Evolutionary conservation across 139 green algal genomes (phyloP), one percentile per base, ranked within the genome.

Genomic region (Zygnema cylindricum): DNA sequence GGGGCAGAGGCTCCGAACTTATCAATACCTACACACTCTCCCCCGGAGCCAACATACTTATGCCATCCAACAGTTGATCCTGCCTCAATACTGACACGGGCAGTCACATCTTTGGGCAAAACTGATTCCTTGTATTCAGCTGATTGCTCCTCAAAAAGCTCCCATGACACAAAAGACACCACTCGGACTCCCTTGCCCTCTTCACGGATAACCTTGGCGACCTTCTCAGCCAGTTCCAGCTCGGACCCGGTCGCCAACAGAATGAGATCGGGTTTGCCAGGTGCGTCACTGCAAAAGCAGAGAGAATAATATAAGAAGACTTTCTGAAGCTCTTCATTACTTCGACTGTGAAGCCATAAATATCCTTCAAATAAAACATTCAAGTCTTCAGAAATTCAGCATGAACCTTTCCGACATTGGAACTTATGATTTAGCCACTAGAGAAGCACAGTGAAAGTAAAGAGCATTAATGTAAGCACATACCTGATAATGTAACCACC

Each of bases 61-160:
- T 93, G 78, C 97, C 97, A 99, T 90, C 97, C 97, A 77, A 98
- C 96, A 33, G 94, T 98, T 84, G 87, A 95, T 85, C 91, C 97
- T 75, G 97, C 97, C 95, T 99, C 97, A 22, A 98, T 93, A 23
- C 94, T 96, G 40, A 99, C 97, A 77, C 95, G 95, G 21, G 92
- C 93, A 1, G 87, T 95, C 22, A 98, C 94, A 23, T 87, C 57
- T 3, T 88, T 43, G 42, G 96, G 96, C 90, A 99, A 93, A 25
- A 95, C 85, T 21, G 63, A 89, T 42, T 93, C 85, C 92, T 92
- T 90, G 92, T 94, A 94, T 85, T 94, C 92, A 36, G 92, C 78
- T 1, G 69, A 69, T 95, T 99, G 97, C 94, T 98, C 94, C 63
- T 98, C 97, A 77, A 98, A 99, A 57, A 99, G 94, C 95, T 99